Base-by-base conservation (phyloP, 768 basidiomycete genomes). In the Lactarius sp. region DNA sequence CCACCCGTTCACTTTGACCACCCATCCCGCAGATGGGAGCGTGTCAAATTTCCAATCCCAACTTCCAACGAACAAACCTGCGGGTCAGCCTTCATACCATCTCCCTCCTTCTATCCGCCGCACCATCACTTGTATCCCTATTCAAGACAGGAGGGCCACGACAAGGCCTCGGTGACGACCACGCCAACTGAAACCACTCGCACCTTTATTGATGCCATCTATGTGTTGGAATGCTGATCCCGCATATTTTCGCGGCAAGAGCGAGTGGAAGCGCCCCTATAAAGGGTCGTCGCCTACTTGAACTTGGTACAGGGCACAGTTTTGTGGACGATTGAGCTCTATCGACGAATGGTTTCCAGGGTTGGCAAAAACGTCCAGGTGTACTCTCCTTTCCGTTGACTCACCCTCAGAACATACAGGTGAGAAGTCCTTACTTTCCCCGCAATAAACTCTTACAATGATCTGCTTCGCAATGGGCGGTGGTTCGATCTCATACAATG, bases 151-250 rank as follows among this genome's bases (percentile, higher is more conserved):
- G 16, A 27, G 56, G n/a, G 33, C 14, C 27, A 22, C 27, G 27
- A 27, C 27, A 27, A 27, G 27, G 27, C 27, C 27, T 27, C 27
- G 27, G 2, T 27, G 27, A 27, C 27, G 27, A 27, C 27, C 27
- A 27, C 2, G 27, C 27, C 27, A 27, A 27, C 27, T 27, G 27
- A 27, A 27, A 27, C 57, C 46, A 13, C 20, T 41, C 5, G n/a
- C 36, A 47, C 36, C 53, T 55, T 61, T 27, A 54, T 61, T 55
- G 52, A 61, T 61, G 60, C 20, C 9, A 10, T 36, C 14, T 18
- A 20, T 16, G 13, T 13, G 5, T 14, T 27, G 39, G 22, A 37
- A 27, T 16, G 39, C 34, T 49, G 44, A 58, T 58, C 33, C 4
- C 33, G 7, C n/a, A 31, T 34, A 18, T 33, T 33, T 33, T 34